These are phyloP conservation scores for Colletotrichum chlorophyti DNA, from an alignment of 2,329 filamentous ascomycete species.

Conservation along the genomic window DNA sequence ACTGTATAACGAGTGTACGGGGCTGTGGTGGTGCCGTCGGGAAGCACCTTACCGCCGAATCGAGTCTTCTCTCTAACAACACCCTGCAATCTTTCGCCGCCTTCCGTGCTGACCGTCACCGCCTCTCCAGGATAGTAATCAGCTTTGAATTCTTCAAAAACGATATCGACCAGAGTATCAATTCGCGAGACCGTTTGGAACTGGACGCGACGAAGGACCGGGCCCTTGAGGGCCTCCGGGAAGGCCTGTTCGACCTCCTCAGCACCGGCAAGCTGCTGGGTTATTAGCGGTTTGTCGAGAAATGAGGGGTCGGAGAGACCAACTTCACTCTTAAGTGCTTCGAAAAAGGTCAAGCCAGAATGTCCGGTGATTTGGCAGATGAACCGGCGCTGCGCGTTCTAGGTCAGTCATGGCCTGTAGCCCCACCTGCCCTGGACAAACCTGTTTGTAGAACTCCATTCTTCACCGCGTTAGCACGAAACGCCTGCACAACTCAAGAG, in stretches of 20 bases:
- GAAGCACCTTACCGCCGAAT: constrained; percentile 67
- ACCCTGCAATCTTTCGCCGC: constrained; percentile 74
- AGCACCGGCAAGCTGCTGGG: constrained; percentile 73
- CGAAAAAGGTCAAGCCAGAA: constrained; percentile 89
- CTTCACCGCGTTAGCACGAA: constrained; percentile 54
- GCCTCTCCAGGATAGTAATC: constrained; percentile 92
- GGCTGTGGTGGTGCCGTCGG: constrained; percentile 73
- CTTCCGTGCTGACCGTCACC: constrained; percentile 75
- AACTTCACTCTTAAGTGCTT: constrained; percentile 91
- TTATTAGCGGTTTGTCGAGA: constrained; percentile 9
- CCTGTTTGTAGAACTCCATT: constrained; percentile 93
- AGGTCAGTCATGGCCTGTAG: constrained; percentile 24
- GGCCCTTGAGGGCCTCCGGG: constrained; percentile 88
- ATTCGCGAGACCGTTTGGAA: constrained; percentile 89
- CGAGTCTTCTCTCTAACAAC: constrained; percentile 85
- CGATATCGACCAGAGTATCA: constrained; percentile 76
- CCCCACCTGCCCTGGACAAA: constrained; percentile 46
- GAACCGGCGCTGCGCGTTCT: constrained; percentile 72
- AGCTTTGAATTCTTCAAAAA: constrained; percentile 81
- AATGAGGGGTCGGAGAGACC: constrained; percentile 38
- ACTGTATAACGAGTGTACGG: constrained; percentile 84
- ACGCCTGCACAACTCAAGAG: not conserved
- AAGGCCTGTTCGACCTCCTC: constrained; percentile 91
- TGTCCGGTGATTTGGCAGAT: constrained; percentile 97
- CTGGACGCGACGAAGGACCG: constrained; percentile 88